Conservation (phyloP, 202 grass and related monocot genomes). For the Hordeum pubiflorum region DNA sequence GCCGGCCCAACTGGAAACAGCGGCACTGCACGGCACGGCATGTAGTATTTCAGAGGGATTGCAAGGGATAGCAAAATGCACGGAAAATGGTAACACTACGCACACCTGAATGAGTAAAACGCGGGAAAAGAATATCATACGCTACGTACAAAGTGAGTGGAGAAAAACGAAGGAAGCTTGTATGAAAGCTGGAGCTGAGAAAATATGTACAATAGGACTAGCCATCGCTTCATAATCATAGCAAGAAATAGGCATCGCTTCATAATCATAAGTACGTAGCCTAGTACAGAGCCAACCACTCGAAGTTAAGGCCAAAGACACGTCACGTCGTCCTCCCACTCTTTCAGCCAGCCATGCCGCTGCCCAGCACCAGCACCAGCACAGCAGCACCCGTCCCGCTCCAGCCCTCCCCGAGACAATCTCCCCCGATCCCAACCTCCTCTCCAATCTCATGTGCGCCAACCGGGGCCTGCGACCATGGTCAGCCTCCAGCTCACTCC, state of each 20-base stretch:
- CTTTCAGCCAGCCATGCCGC: neutral
- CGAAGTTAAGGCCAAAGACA: neutral
- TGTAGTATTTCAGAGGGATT: neutral
- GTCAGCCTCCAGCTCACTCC: constrained; percentile 13
- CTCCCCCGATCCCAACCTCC: constrained; percentile 34
- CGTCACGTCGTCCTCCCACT: neutral
- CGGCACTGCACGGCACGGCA: neutral
- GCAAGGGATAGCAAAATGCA: neutral
- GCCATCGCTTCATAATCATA: too few relatives aligned
- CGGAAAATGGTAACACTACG: neutral
- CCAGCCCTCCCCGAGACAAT: constrained; percentile 25
- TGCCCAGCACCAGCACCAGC: neutral
- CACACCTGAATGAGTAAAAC: too few relatives aligned
- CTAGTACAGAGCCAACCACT: neutral
- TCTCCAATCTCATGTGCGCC: neutral
- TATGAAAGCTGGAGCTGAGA: too few relatives aligned
- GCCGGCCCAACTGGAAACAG: neutral
- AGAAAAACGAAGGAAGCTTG: too few relatives aligned
- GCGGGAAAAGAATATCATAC: too few relatives aligned
- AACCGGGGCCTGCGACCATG: constrained; percentile 8
- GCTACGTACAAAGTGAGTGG: too few relatives aligned
- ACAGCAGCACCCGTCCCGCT: neutral
- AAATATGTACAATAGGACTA: too few relatives aligned
- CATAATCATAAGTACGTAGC: too few relatives aligned
- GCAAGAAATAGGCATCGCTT: too few relatives aligned